phyloP scores from a whole-genome alignment of 495 filamentous ascomycete species.

The Tuber magnatum region DNA sequence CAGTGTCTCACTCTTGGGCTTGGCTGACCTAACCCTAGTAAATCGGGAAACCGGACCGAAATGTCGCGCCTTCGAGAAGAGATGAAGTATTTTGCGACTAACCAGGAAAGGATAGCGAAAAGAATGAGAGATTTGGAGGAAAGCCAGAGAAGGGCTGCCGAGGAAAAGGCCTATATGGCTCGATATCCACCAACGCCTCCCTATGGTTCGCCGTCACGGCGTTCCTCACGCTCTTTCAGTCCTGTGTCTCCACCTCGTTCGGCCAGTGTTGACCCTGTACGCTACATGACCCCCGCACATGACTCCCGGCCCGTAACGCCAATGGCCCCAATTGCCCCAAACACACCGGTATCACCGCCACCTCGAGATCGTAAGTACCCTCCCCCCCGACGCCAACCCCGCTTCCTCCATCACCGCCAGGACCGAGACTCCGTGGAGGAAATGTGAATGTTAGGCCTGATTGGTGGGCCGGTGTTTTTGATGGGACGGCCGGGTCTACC shows the following conservation, averaged over 20 bases:
- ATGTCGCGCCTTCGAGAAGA: slow-evolving; percentile 42
- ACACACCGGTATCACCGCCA: slow-evolving; percentile 31
- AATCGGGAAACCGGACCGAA: slow-evolving; percentile 38
- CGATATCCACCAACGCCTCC: slow-evolving; percentile 36
- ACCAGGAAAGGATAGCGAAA: slow-evolving; percentile 44
- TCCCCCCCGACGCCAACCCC: slow-evolving; percentile 29
- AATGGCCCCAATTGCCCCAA: slow-evolving; percentile 31
- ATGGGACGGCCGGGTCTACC: slow-evolving; percentile 30
- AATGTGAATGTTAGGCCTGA: slow-evolving; percentile 30
- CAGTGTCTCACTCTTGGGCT: slow-evolving; percentile 34
- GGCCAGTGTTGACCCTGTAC: neutral
- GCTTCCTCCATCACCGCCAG: slow-evolving; percentile 23
- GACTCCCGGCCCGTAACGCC: slow-evolving; percentile 10
- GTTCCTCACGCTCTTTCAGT: slow-evolving; percentile 17
- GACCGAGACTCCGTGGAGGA: slow-evolving; percentile 24
- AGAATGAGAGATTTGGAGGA: slow-evolving; percentile 43
- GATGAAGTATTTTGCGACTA: slow-evolving; percentile 43
- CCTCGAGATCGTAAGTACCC: slow-evolving; percentile 23
- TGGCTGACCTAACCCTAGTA: slow-evolving; percentile 37
- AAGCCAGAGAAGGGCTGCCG: slow-evolving; percentile 21
- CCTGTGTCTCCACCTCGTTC: neutral
- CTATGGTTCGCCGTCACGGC: slow-evolving; percentile 34
- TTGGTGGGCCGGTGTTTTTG: slow-evolving; percentile 37
- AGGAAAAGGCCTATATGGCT: slow-evolving; percentile 35
- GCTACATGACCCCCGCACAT: neutral